Percentiles rank a stretch among this genome's conserved stretches.
Conservation (phyloP, 441 rosid genomes). For the Gossypium gossypioides region DNA sequence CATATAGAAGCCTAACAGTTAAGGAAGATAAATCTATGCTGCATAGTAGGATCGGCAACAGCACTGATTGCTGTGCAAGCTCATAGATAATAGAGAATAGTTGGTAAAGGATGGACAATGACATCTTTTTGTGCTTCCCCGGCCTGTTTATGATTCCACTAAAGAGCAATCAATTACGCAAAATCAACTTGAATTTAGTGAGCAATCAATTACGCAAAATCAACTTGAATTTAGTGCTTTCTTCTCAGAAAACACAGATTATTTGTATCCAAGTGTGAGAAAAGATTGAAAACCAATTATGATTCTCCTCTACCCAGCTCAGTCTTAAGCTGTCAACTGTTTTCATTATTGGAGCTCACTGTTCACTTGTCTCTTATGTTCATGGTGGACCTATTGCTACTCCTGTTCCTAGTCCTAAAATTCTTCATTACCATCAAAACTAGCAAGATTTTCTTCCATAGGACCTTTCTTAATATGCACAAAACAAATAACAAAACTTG, state of each 20-base stretch:
- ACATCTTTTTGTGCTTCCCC: not conserved
- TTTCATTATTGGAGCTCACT: constrained; percentile 28
- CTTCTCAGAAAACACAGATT: not conserved
- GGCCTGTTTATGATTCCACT: constrained; percentile 1
- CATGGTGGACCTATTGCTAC: constrained; percentile 28
- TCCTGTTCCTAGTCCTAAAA: constrained; percentile 12
- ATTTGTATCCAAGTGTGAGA: constrained; percentile 1
- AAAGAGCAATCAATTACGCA: not conserved
- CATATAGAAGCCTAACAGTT: not conserved
- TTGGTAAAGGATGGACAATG: constrained; percentile 4
- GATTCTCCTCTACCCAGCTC: not conserved
- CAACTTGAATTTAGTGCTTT: constrained; percentile 8
- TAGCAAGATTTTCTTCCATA: not conserved
- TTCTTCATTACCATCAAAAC: constrained; percentile 16
- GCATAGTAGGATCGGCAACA: not conserved
- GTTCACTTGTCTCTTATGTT: constrained; percentile 20
- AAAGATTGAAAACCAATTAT: constrained; percentile 13
- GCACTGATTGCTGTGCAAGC: not conserved
- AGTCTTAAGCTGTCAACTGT: constrained; percentile 13
- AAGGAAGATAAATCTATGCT: not conserved
- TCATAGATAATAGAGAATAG: constrained; percentile 2
- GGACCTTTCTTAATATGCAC: not conserved
- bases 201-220: constrained; percentile 1
- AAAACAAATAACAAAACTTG: not conserved
- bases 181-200: constrained; percentile 8